Conservation (phyloP, 2,329 filamentous ascomycete species). For the Zalaria obscura region DNA sequence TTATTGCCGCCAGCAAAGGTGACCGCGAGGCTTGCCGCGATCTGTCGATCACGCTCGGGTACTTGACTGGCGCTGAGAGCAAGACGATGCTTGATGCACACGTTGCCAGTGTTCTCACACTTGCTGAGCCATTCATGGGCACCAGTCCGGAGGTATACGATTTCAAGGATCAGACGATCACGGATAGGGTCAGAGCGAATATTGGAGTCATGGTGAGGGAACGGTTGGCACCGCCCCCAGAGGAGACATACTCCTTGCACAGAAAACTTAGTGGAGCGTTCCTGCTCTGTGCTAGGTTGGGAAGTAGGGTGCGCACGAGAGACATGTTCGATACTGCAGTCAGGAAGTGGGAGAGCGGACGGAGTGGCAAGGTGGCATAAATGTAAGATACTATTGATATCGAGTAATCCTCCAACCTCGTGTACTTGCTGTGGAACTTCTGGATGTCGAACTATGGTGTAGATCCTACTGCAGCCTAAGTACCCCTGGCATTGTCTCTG, state of each 20-base stretch:
- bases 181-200: conserved; percentile 71
- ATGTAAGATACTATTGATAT: too few species aligned
- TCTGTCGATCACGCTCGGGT: conserved; percentile 67
- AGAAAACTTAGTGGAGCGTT: conserved; percentile 93
- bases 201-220: conserved; percentile 92
- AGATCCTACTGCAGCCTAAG: too few species aligned
- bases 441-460: too few species aligned
- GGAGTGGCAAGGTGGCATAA: neutral
- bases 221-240: conserved; percentile 75
- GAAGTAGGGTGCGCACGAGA: conserved; percentile 67
- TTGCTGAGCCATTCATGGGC: conserved; percentile 78
- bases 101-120: conserved; percentile 70
- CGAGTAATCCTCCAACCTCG: too few species aligned
- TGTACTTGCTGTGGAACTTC: too few species aligned
- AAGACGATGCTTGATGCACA: conserved; percentile 80
- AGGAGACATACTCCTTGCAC: conserved; percentile 94
- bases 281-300: conserved; percentile 73
- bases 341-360: conserved; percentile 18
- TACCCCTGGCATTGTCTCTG: too few species aligned
- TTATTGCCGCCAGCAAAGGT: conserved; percentile 62
- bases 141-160: conserved; percentile 68
- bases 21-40: conserved; percentile 51
- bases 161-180: conserved; percentile 90
- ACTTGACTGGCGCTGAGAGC: conserved; percentile 83
- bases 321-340: conserved; percentile 57